Conservation (phyloP, 345 rosid genomes). For the Populus nigra region DNA sequence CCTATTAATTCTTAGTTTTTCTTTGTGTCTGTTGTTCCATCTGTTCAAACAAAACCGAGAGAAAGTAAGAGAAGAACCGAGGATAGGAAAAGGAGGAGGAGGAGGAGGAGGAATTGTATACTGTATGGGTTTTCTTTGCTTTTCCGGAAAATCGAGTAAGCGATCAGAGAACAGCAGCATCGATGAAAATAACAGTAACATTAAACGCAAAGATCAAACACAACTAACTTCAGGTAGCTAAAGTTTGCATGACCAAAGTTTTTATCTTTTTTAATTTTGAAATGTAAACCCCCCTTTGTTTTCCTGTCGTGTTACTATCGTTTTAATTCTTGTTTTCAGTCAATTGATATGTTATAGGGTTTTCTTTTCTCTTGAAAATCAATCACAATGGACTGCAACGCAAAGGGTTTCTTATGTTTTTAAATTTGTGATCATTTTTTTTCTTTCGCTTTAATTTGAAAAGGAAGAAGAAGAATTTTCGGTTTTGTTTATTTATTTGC, state of each 20-base stretch:
- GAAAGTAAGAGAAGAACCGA: neutral
- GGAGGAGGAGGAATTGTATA: neutral
- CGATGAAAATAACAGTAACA: constrained; percentile 21
- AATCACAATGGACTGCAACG: neutral
- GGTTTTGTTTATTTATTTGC: neutral
- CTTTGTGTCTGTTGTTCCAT: neutral
- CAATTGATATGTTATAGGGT: neutral
- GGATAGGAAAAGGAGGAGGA: neutral
- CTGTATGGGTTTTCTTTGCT: constrained; percentile 68
- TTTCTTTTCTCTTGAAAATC: neutral
- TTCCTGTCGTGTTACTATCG: neutral
- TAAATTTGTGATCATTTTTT: neutral
- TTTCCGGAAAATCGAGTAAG: constrained; percentile 38
- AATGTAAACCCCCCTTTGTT: neutral
- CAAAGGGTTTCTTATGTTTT: constrained; percentile 1
- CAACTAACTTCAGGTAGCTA: constrained; percentile 40
- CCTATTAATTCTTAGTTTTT: neutral
- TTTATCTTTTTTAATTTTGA: neutral
- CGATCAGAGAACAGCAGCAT: constrained; percentile 28
- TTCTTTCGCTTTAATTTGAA: neutral
- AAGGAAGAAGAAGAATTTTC: neutral
- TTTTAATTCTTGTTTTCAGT: constrained; percentile 1
- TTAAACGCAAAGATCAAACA: constrained; percentile 39
- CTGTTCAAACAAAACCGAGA: neutral
- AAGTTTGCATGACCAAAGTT: neutral